Conservation (phyloP, 2,329 filamentous ascomycete species). For the Colletotrichum melonis region DNA sequence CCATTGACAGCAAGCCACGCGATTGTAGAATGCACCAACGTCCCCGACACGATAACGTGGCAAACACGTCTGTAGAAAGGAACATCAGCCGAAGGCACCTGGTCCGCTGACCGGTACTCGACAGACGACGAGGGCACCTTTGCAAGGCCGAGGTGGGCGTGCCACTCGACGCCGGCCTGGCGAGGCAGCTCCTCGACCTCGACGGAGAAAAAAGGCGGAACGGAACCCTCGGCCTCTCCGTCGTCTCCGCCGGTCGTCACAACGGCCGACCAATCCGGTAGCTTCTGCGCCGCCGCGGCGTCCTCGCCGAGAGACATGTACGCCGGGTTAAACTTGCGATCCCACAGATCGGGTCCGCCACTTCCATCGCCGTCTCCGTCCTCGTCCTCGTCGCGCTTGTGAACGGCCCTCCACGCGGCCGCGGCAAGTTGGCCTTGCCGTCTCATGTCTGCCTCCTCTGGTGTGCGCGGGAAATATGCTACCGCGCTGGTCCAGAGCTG, state of each 20-base stretch:
- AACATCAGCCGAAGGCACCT: background rate
- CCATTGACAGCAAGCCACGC: conserved; percentile 15
- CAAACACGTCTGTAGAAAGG: conserved; percentile 16
- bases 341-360: conserved; percentile 75
- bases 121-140: conserved; percentile 38
- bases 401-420: conserved; percentile 55
- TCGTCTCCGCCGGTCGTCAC: conserved; percentile 47
- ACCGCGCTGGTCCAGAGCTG: conserved; percentile 81
- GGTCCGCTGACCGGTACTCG: conserved; percentile 6
- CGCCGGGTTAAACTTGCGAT: conserved; percentile 67
- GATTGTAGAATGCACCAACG: conserved; percentile 24
- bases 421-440: conserved; percentile 55
- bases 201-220: conserved; percentile 78
- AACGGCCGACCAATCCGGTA: conserved; percentile 65
- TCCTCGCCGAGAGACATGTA: conserved; percentile 54
- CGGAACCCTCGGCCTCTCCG: conserved; percentile 37
- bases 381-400: conserved; percentile 61
- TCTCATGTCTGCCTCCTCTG: conserved; percentile 42
- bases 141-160: conserved; percentile 71
- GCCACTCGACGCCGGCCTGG: conserved; percentile 84
- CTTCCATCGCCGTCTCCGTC: conserved; percentile 51
- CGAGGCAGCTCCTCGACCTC: conserved; percentile 84
- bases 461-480: conserved; percentile 72
- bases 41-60: conserved; percentile 20
- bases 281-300: conserved; percentile 41